Conservation (phyloP, 2,329 filamentous ascomycete species). For the Rosellinia necatrix region DNA sequence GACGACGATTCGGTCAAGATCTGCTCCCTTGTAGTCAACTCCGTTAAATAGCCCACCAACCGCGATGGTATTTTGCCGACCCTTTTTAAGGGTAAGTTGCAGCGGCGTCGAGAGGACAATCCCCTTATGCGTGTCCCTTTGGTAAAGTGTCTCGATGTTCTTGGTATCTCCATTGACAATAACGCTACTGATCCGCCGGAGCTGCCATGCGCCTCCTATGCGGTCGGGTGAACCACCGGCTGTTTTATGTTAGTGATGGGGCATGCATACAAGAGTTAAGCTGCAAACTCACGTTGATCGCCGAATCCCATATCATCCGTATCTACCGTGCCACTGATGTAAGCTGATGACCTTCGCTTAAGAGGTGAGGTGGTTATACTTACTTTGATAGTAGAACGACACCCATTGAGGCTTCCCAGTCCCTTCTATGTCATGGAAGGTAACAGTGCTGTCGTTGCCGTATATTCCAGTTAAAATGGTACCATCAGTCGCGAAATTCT, state of each 20-base stretch:
- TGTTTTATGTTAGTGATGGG: slow-evolving; percentile 18
- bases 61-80: slow-evolving; percentile 56
- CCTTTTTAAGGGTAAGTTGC: slow-evolving; percentile 56
- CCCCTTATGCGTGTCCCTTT: slow-evolving; percentile 62
- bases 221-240: slow-evolving; percentile 61
- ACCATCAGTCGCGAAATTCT: slow-evolving; percentile 53
- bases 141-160: slow-evolving; percentile 54
- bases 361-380: slow-evolving; percentile 5
- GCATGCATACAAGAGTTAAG: not conserved
- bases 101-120: slow-evolving; percentile 63
- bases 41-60: slow-evolving; percentile 63
- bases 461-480: slow-evolving; percentile 57
- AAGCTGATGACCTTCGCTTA: not conserved
- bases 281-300: slow-evolving; percentile 46
- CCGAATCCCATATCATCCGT: slow-evolving; percentile 66
- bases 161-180: slow-evolving; percentile 59
- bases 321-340: slow-evolving; percentile 38
- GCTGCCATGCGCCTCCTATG: slow-evolving; percentile 63
- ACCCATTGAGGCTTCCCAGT: slow-evolving; percentile 59
- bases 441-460: slow-evolving; percentile 59
- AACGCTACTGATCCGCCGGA: slow-evolving; percentile 64
- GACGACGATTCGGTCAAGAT: slow-evolving; percentile 63
- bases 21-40: slow-evolving; percentile 60
- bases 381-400: slow-evolving; percentile 60
- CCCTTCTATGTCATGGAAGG: slow-evolving; percentile 54